These are phyloP conservation scores for Zygosaccharomyces pseudobailii DNA, from an alignment of 1,139 yeast species.

Conservation along the genomic window DNA sequence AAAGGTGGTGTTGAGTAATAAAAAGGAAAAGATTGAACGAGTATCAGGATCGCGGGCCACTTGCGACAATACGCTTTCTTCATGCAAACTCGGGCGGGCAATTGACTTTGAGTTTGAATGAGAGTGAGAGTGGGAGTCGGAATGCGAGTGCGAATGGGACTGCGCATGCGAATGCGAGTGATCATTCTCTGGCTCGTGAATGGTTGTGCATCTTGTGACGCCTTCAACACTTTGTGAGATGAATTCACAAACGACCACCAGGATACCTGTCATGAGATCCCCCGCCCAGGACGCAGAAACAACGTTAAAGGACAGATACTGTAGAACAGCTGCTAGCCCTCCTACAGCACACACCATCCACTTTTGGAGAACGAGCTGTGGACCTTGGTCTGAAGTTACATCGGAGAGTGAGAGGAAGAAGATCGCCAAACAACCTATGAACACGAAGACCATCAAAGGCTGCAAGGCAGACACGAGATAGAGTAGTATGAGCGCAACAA, in stretches of 20 bases:
- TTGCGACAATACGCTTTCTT: constrained; percentile 33
- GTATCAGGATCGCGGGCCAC: constrained; percentile 67
- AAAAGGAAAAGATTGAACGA: constrained; percentile 80
- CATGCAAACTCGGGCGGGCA: not conserved
- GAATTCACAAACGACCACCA: constrained; percentile 14
- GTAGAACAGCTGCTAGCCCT: constrained; percentile 32
- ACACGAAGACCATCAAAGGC: constrained; percentile 23
- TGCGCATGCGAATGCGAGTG: constrained; percentile 10
- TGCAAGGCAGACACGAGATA: constrained; percentile 17
- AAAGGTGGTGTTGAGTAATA: constrained; percentile 79
- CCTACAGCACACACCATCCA: constrained; percentile 21
- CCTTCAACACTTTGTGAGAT: constrained; percentile 11
- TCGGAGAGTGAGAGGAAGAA: constrained; percentile 29
- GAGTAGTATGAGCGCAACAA: constrained; percentile 6
- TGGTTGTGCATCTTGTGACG: not conserved
- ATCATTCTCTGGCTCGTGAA: constrained; percentile 14
- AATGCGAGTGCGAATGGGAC: constrained; percentile 7
- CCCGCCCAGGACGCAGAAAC: constrained; percentile 14
- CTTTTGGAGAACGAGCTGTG: constrained; percentile 19
- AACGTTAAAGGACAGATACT: constrained; percentile 33
- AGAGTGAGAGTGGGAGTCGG: constrained; percentile 5
- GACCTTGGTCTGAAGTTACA: constrained; percentile 18
- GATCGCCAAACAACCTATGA: constrained; percentile 25
- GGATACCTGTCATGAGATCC: constrained; percentile 18
- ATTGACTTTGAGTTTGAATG: not conserved